Percentiles rank a stretch among this genome's conserved stretches.
These are phyloP conservation scores for Cornus suecica DNA, from an alignment of 148 eudicot species.

Conservation along the genomic window DNA sequence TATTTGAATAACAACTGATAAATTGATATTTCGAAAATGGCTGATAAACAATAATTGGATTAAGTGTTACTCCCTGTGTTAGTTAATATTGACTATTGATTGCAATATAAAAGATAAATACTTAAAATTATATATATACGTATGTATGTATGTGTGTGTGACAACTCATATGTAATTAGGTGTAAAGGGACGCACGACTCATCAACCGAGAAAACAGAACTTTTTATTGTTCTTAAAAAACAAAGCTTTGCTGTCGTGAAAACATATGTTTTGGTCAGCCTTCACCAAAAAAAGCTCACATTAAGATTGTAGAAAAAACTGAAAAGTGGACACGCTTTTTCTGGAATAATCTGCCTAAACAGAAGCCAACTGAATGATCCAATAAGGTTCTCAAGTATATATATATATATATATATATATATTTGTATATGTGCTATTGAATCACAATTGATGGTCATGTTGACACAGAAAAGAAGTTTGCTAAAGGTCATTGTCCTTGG, in stretches of 20 bases:
- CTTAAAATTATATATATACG: not conserved
- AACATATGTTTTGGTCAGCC: not conserved
- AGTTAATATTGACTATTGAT: not conserved
- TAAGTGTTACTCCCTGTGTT: not conserved
- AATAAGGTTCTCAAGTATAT: not conserved
- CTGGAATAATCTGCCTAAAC: conserved; percentile 1
- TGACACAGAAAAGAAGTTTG: conserved; percentile 4
- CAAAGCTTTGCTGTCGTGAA: not conserved
- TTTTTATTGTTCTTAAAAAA: not conserved
- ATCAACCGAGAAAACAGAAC: not conserved
- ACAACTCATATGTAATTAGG: not conserved
- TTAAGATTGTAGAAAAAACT: not conserved
- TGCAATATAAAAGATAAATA: too few relatives aligned
- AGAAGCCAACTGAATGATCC: too few relatives aligned
- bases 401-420: not conserved
- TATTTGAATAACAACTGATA: too few relatives aligned
- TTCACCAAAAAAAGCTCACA: conserved; percentile 12
- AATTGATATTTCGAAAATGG: not conserved
- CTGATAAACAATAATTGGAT: not conserved
- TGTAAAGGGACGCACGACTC: not conserved
- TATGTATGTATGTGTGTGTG: too few relatives aligned
- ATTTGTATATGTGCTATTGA: not conserved
- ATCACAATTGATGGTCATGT: conserved; percentile 8
- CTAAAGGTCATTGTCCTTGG: conserved; percentile 81
- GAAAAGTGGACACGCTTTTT: not conserved